A percentile compares a stretch with the other conserved stretches of the same genome.
Evolutionary conservation across 495 filamentous ascomycete genomes (phyloP).

Genomic region (Xanthoparmelia taractica): DNA sequence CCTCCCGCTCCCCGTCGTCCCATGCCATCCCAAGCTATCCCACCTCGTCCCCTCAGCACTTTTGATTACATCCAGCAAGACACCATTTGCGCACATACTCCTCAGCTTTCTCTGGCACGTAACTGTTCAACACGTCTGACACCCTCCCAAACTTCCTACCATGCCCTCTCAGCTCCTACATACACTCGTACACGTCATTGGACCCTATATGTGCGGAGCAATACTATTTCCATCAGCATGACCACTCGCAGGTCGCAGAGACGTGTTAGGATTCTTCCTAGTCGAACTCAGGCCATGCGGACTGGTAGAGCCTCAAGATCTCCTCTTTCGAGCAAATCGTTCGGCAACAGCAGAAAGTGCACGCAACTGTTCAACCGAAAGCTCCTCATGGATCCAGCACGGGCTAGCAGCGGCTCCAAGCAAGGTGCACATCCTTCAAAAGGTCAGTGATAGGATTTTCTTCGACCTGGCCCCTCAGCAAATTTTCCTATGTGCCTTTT

Average conservation of each 20-base stretch:
- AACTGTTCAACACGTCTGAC: neutral
- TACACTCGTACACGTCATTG: neutral
- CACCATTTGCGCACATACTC: neutral
- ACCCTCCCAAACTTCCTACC: neutral
- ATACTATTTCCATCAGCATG: neutral
- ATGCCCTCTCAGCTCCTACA: neutral
- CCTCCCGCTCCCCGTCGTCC: neutral
- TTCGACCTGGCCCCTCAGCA: neutral
- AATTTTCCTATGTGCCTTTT: neutral
- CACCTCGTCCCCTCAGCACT: neutral
- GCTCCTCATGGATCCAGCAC: neutral
- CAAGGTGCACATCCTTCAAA: neutral
- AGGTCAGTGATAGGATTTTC: neutral
- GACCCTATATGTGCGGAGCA: neutral
- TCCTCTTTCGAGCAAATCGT: neutral
- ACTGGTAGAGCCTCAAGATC: neutral
- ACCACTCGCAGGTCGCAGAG: neutral
- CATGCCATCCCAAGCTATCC: neutral
- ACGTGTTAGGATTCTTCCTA: neutral
- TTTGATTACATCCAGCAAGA: neutral
- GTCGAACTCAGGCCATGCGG: neutral
- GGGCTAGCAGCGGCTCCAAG: neutral
- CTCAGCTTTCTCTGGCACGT: neutral
- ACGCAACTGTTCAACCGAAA: neutral
- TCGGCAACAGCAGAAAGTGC: neutral